Base-by-base conservation (phyloP, 805 yeast genomes). In the Blastobotrys robertii region DNA sequence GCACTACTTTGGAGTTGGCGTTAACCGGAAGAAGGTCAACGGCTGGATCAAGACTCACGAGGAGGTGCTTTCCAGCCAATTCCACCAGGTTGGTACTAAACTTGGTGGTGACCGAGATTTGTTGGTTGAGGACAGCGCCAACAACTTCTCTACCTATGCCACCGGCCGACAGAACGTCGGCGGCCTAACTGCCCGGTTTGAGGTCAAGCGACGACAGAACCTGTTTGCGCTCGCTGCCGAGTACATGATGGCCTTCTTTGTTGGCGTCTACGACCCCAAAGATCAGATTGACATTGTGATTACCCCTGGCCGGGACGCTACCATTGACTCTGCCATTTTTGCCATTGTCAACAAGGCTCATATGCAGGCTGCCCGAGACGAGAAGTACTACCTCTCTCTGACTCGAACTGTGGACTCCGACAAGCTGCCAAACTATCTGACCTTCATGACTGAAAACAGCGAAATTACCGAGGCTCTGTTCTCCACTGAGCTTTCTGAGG, bases 371-470 rank as follows among this genome's bases (percentile, higher is more conserved):
- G 68, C 72, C 48, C 83, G 97, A 65, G 78, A 72, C 39, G 76
- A 75, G 44, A 80, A 83, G 66, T 92, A 86, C 66, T 90, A 68
- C 64, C 69, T 90, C 57, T 82, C 95, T 1, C 72, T 88, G 57
- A 84, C 97, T 50, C 84, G 77, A 53, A 84, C 95, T 34, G 54
- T 81, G 34, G 73, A 69, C 46, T 94, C 86, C 59, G 77, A 82
- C 19, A 71, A 74, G 51, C 68, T 90, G 53, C 95, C 96, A 30
- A 54, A 65, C 37, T 77, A 82, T 50, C 84, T 73, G 57, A 95
- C 85, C 22, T 85, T 76, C 66, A 88, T 92, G 97, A 70, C 83
- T 53, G 99, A 92, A 69, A 77, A 77, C 44, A 72, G 79, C 48
- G 97, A 90, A 60, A 70, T 84, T 66, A 86, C 81, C 51, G 85